Conservation (phyloP, 2,329 filamentous ascomycete species). For the Xylaria sp. region DNA sequence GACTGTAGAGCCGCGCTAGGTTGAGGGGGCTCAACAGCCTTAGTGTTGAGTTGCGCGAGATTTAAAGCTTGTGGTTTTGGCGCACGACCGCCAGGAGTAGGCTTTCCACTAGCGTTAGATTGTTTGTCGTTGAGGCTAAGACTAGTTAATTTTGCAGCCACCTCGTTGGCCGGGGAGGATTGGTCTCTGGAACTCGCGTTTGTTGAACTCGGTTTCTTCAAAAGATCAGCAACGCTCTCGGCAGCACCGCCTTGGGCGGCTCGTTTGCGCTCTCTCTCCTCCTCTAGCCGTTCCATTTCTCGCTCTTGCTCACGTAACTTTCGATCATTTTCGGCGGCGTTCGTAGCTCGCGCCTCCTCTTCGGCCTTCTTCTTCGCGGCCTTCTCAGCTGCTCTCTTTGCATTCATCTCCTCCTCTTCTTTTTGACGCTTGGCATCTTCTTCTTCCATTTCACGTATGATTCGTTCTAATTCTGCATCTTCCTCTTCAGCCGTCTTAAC, state of each 20-base stretch:
- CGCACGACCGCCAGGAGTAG: constrained; percentile 65
- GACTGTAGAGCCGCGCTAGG: constrained; percentile 94
- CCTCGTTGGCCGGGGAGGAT: constrained; percentile 53
- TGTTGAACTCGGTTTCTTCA: constrained; percentile 53
- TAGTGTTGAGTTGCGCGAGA: constrained; percentile 82
- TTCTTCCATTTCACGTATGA: constrained; percentile 72
- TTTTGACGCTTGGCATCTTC: constrained; percentile 63
- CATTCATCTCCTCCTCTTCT: constrained; percentile 58
- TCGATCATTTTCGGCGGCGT: constrained; percentile 68
- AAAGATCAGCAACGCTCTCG: constrained; percentile 62
- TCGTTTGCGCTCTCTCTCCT: constrained; percentile 72
- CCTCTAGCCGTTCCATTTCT: constrained; percentile 78
- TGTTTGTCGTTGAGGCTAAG: constrained; percentile 65
- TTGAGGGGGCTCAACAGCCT: constrained; percentile 88
- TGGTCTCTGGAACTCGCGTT: constrained; percentile 57
- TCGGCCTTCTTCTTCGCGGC: constrained; percentile 56
- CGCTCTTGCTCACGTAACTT: constrained; percentile 78
- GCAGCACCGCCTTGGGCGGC: constrained; percentile 57
- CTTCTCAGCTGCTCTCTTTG: constrained; percentile 57
- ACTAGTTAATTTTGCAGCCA: constrained; percentile 62
- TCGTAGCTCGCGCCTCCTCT: constrained; percentile 57
- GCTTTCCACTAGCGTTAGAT: constrained; percentile 61
- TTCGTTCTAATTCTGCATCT: constrained; percentile 68
- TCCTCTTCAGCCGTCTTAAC: constrained; percentile 56
- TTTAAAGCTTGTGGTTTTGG: constrained; percentile 89